phyloP scores from a whole-genome alignment of 306 rosid species.

The Inga oerstediana region DNA sequence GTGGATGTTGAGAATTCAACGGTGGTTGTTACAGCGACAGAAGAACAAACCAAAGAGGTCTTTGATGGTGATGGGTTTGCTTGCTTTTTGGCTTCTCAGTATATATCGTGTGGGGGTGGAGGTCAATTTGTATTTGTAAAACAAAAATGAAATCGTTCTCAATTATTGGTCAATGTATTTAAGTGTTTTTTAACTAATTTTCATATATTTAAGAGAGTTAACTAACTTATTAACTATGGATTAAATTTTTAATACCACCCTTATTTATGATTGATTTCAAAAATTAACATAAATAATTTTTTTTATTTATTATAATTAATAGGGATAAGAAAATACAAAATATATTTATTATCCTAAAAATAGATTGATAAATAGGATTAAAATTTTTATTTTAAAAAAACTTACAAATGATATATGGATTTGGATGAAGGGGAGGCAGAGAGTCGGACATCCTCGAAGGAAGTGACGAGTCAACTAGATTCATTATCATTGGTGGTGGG shows the following conservation, averaged over 20 bases:
- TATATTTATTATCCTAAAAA: no score
- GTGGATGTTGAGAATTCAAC: slow-evolving; percentile 45
- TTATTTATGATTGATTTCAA: no score
- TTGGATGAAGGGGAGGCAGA: background rate
- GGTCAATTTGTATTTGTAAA: background rate
- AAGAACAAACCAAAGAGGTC: slow-evolving; percentile 50
- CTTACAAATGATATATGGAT: background rate
- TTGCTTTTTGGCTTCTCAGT: background rate
- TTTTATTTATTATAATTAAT: no score
- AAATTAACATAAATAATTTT: no score
- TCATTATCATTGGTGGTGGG: background rate
- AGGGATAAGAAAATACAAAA: no score
- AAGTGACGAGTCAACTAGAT: slow-evolving; percentile 3
- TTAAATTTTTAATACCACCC: no score
- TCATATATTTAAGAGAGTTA: no score
- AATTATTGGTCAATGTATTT: slow-evolving; percentile 9
- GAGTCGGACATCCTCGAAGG: background rate
- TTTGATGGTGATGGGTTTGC: slow-evolving; percentile 37
- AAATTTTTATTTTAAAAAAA: no score
- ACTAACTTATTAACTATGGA: no score
- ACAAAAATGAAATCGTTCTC: background rate
- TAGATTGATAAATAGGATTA: no score
- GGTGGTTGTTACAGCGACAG: slow-evolving; percentile 53
- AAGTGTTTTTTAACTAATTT: no score
- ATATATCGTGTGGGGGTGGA: background rate